A percentile compares a stretch with the other conserved stretches of the same genome.
These are phyloP conservation scores for Agapanthus africanus DNA, from an alignment of 106 monocot species.

Conservation along the genomic window DNA sequence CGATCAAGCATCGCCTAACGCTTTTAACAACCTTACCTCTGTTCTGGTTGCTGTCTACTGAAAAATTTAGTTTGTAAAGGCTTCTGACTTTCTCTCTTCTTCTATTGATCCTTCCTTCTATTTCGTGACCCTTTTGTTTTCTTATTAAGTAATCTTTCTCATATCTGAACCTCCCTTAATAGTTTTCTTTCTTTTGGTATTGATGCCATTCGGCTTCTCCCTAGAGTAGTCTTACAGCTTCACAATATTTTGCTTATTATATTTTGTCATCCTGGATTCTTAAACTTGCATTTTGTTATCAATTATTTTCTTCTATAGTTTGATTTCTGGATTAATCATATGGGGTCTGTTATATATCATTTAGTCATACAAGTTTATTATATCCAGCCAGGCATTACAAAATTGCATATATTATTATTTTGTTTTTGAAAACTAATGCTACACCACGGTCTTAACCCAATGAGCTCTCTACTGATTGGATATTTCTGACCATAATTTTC, in stretches of 20 bases:
- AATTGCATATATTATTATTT: background rate
- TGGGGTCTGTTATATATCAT: background rate
- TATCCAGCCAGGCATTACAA: too few relatives aligned
- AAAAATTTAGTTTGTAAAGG: too few relatives aligned
- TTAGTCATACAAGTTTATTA: background rate
- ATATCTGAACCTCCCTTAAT: background rate
- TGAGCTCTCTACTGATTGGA: background rate
- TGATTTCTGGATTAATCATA: background rate
- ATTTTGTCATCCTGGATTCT: background rate
- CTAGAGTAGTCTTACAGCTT: background rate
- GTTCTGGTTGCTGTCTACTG: too few relatives aligned
- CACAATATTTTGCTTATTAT: background rate
- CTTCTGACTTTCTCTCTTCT: too few relatives aligned
- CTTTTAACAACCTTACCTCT: too few relatives aligned
- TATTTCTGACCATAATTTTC: background rate
- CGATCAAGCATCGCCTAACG: too few relatives aligned
- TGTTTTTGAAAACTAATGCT: background rate
- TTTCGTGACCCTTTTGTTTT: too few relatives aligned
- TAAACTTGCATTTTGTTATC: too few relatives aligned
- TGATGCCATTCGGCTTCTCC: background rate
- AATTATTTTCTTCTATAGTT: too few relatives aligned
- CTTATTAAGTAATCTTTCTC: too few relatives aligned
- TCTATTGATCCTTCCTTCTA: too few relatives aligned
- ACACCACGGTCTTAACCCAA: background rate
- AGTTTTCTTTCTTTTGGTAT: background rate